Base-by-base conservation (phyloP, 192 early-diverging fungal species). In the Podila epicladia region DNA sequence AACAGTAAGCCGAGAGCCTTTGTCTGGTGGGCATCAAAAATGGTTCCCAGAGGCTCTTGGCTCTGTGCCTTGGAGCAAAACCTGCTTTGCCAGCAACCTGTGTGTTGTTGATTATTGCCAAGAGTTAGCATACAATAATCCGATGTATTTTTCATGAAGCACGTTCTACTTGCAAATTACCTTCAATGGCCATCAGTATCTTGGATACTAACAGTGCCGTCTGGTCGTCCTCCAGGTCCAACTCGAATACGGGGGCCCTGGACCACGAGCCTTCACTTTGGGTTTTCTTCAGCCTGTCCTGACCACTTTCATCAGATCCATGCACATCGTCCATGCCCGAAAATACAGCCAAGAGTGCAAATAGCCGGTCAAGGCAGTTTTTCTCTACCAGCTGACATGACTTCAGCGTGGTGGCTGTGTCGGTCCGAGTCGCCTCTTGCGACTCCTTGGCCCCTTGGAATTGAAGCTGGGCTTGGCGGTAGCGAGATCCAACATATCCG, bases 1-100 rank as follows among this genome's bases (percentile, higher is more conserved):
- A 80, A 32, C 6, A 80, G 20, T 1, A 69, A 53, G 3, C 77
- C 77, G 8, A 80, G 77, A 3, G n/a, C 28, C 51, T 73, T 80
- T 15, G 72, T 65, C 32, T 80, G 77, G 26, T 62, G 61, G 0
- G 77, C 69, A 13, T 72, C 69, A 22, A 79, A 51, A 5, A 79
- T 55, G 4, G 53, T n/a, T 22, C 53, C 53, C 0, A 9, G 53
- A 55, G 53, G 53, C 5, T 24, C n/a, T 58, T 67, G 37, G 31
- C 51, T 11, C 2, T 67, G 53, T 0, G n/a, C 45, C 31, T 35
- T 53, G 6, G 22, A 13, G 24, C 38, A 11, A 41, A 22, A 9
- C 41, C 22, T 53, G 58, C 24, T 50, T 53, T 57, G 28, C 50
- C 53, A 19, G 45, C 45, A 58, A 22, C 9, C 60, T 63, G n/a